Evolutionary conservation across 2,329 filamentous ascomycete species (phyloP).

Genomic region (Calonectria leucothoes): DNA sequence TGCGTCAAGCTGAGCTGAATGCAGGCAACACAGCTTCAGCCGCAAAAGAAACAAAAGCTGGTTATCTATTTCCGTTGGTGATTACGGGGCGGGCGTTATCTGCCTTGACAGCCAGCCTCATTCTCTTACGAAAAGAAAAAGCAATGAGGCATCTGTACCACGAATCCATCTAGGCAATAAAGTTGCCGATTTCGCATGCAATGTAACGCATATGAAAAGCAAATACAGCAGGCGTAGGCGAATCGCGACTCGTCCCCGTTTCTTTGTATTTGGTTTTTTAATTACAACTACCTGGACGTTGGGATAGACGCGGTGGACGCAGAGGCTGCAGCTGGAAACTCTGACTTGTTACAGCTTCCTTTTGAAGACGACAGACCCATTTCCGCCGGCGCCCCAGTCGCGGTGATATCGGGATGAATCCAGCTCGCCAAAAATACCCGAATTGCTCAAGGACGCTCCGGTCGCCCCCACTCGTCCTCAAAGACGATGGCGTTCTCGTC

Average conservation of each 20-base stretch:
- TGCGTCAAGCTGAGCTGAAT: neutral
- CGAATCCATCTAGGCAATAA: neutral
- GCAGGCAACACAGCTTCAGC: neutral
- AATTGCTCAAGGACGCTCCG: conserved; percentile 2
- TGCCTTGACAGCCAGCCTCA: neutral
- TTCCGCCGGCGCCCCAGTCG: neutral
- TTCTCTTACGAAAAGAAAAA: neutral
- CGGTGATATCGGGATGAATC: neutral
- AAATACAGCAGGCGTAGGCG: neutral
- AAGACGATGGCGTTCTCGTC: neutral
- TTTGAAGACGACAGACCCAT: neutral
- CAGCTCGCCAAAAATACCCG: conserved; percentile 3
- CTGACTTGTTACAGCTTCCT: neutral
- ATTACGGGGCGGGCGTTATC: neutral
- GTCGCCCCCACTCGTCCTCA: conserved; percentile 15
- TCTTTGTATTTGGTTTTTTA: neutral
- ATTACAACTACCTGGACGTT: neutral
- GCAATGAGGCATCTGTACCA: neutral
- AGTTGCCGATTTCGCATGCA: neutral
- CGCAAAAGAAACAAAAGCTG: neutral
- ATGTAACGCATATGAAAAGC: neutral
- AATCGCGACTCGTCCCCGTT: neutral
- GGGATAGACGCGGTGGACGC: neutral
- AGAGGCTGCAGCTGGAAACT: neutral
- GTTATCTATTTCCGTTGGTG: neutral